Evolutionary conservation across 352 stramenopile genomes (phyloP), one percentile per base, ranked within the genome.

Genomic region (Pythium coloratum): DNA sequence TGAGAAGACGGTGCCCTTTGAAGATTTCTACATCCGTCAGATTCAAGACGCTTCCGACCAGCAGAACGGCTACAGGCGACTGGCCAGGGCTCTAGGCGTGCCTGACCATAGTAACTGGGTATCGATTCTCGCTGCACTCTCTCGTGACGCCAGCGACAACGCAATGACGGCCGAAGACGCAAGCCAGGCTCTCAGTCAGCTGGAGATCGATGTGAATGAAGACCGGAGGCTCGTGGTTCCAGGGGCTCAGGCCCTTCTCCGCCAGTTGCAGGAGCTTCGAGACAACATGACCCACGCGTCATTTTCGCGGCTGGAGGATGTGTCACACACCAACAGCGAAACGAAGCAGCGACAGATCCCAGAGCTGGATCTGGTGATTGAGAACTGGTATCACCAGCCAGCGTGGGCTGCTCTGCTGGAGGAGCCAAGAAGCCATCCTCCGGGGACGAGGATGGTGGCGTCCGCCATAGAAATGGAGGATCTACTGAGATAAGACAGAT

Each of bases 21-120:
- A 77, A 6, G 66, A 79, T 8, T 71, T 85, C 13, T 76, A 78
- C 46, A 80, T 81, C 66, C 73, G 76, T 42, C 73, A 76, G 55
- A 57, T 82, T 2, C 66, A 67, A 6, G 50, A 66, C 13, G 14
- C 1, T 2, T 44, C 20, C 14, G n/a, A 26, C 1, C 18, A 28
- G 9, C 56, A 33, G 14, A 64, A 75, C 38, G 67, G 60, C 6
- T 64, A 76, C 46, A 32, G 42, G 7, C 58, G 70, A 9, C 42
- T 83, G 8, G 65, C 72, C 18, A 0, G 16, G 8, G 73, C 70
- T 5, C 53, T 85, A 8, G 40, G 51, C 0, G 55, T 75, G 0
- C 64, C 70, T 0, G 30, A 57, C 9, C 70, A 78, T 20, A 59
- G 59, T 0, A 74, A 62, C 54, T 85, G 75, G 77, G 40, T 38